Percentiles rank a stretch among this genome's conserved stretches.
These are phyloP conservation scores for Macrotyloma uniflorum DNA, from an alignment of 306 rosid species.

Conservation along the genomic window DNA sequence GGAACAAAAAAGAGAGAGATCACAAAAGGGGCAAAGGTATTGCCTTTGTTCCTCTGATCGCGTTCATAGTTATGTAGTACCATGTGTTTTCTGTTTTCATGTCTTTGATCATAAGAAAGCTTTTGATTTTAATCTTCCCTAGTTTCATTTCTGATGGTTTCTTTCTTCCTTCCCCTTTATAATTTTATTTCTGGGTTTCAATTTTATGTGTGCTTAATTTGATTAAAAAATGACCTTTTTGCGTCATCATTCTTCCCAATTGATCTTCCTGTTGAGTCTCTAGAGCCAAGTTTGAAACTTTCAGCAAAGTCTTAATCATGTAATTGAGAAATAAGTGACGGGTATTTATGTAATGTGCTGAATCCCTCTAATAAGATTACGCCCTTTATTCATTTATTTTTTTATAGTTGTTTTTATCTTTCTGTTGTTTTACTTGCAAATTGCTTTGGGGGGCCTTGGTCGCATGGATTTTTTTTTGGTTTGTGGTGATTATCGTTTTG, in stretches of 20 bases:
- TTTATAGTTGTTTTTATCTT: neutral
- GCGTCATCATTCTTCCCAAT: neutral
- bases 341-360: slow-evolving; percentile 35
- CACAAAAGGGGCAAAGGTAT: neutral
- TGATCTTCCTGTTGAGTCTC: slow-evolving; percentile 24
- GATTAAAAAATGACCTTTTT: neutral
- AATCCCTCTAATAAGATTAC: slow-evolving; percentile 13
- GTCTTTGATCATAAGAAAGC: neutral
- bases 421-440: slow-evolving; percentile 37
- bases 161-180: neutral
- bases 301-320: slow-evolving; percentile 3
- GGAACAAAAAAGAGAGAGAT: neutral
- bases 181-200: neutral
- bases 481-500: slow-evolving; percentile 42
- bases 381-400: neutral
- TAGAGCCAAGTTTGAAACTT: slow-evolving; percentile 20
- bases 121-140: slow-evolving; percentile 16
- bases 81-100: neutral
- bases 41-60: neutral
- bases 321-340: slow-evolving; percentile 29
- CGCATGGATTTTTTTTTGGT: slow-evolving; percentile 41
- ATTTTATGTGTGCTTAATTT: neutral
- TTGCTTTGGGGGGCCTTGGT: slow-evolving; percentile 27
- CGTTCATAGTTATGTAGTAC: neutral
- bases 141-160: neutral